Base-by-base conservation (phyloP, 129 eudicot species). In the Scalesia atractyloides region DNA sequence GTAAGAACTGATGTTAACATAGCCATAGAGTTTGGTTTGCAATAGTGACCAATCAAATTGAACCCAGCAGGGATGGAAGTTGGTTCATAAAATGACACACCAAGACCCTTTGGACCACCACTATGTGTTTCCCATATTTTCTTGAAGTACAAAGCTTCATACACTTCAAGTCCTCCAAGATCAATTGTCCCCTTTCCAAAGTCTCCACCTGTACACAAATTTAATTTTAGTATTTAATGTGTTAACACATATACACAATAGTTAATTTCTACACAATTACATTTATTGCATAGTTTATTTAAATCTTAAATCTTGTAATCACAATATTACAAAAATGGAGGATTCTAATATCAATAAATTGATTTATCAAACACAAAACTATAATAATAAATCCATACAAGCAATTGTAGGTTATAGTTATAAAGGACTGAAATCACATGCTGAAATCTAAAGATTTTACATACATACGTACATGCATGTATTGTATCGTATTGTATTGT, bases 51-150 rank as follows among this genome's bases (percentile, higher is more conserved):
- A 33, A 86, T 68, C 33, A 78, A 13, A 19, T n/a, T 46, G 56
- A 54, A 86, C 2, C 80, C 86, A 2, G 1, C 3, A 18, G 88
- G 91, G 22, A 73, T 1, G 30, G 20, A 18, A 66, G 65, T 10
- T 37, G 91, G 86, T 66, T 83, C 88, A 62, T 64, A 86, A 64
- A 86, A 78, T 51, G 91, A 30, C n/a, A 66, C 82, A 50, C 86
- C 91, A 5, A 12, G 41, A 70, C 39, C 70, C 11, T 73, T 30
- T 14, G 71, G 74, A 68, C 84, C 87, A 16, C 87, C 83, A 9
- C 16, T 52, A 12, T 69, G 15, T 56, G 75, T 73, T 5, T 44
- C 50, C 91, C 87, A 83, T 2, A 83, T 30, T 76, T 78, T 77
- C 34, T 17, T 74, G 53, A 86, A 86, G 17, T 77, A 73, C 15